phyloP scores from a whole-genome alignment of 2,329 filamentous ascomycete genomes.

The Chaetoscypha palmicola region DNA sequence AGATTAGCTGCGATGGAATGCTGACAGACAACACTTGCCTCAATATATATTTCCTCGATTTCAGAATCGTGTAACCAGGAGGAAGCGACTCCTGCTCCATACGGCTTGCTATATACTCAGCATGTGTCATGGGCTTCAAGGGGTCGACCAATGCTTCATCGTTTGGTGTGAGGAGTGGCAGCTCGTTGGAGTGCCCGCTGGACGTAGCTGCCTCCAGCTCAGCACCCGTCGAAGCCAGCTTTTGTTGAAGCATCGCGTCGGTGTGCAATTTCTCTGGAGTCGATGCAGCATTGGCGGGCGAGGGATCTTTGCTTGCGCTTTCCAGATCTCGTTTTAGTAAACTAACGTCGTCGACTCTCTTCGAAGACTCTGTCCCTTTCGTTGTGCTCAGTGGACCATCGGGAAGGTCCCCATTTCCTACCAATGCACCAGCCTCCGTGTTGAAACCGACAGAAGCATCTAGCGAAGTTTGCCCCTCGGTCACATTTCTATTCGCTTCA shows the following conservation, averaged over 20 bases:
- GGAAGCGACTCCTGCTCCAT: constrained; percentile 41
- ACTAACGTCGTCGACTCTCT: background rate
- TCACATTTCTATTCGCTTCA: constrained; percentile 28
- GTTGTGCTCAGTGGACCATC: background rate
- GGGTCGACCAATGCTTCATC: constrained; percentile 17
- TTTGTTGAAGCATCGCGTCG: constrained; percentile 2
- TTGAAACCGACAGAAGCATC: background rate
- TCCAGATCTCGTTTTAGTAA: background rate
- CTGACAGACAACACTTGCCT: constrained; percentile 39
- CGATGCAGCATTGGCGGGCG: background rate
- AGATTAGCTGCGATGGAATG: background rate
- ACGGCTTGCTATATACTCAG: constrained; percentile 44
- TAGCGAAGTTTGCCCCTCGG: background rate
- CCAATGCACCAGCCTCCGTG: background rate
- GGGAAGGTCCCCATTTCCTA: background rate
- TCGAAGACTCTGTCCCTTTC: background rate
- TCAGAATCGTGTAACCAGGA: constrained; percentile 44
- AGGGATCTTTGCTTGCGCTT: no score
- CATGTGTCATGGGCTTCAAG: constrained; percentile 37
- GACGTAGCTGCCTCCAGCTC: constrained; percentile 1
- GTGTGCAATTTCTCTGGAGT: background rate
- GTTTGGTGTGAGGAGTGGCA: background rate
- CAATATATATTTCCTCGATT: constrained; percentile 49
- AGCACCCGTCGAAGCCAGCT: background rate
- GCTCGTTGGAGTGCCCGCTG: constrained; percentile 3